phyloP scores from a whole-genome alignment of 495 filamentous ascomycete genomes.

The Jackrogersella multiformis region DNA sequence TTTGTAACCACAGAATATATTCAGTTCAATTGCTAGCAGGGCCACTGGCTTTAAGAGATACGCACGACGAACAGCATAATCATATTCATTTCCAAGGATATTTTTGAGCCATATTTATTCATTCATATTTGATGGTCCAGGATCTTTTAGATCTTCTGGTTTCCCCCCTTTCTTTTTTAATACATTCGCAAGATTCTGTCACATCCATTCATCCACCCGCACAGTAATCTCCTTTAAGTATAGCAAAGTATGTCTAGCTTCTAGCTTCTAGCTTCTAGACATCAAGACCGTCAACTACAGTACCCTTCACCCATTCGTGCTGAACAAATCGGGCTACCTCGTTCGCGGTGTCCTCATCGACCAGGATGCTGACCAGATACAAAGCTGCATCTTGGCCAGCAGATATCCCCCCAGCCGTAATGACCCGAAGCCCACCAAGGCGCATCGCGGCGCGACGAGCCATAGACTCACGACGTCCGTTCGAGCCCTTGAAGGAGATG shows the following conservation, averaged over 20 bases:
- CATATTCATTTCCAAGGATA: too few species aligned
- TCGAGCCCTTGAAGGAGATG: constrained; percentile 72
- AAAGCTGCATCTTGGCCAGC: constrained; percentile 80
- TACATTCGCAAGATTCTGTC: constrained; percentile 16
- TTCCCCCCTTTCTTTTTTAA: constrained; percentile 11
- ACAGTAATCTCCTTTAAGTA: constrained; percentile 1
- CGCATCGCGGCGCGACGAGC: constrained; percentile 70
- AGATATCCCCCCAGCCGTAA: constrained; percentile 79
- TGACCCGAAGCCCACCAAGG: constrained; percentile 74
- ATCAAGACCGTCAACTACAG: constrained; percentile 76
- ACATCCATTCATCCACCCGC: neutral
- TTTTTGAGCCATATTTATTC: constrained; percentile 2
- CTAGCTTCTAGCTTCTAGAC: constrained; percentile 58
- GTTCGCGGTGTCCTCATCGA: constrained; percentile 70
- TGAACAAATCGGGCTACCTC: constrained; percentile 75
- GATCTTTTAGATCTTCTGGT: neutral
- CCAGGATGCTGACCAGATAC: constrained; percentile 79
- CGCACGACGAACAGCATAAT: too few species aligned
- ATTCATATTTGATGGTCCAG: neutral
- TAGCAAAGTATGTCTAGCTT: too few species aligned
- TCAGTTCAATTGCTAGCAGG: neutral
- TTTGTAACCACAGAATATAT: neutral
- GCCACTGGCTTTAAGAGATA: too few species aligned
- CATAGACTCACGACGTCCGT: constrained; percentile 72
- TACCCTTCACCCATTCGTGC: constrained; percentile 75